Evolutionary conservation across 2,329 filamentous ascomycete genomes (phyloP).

Genomic region (Botrytis squamosa): DNA sequence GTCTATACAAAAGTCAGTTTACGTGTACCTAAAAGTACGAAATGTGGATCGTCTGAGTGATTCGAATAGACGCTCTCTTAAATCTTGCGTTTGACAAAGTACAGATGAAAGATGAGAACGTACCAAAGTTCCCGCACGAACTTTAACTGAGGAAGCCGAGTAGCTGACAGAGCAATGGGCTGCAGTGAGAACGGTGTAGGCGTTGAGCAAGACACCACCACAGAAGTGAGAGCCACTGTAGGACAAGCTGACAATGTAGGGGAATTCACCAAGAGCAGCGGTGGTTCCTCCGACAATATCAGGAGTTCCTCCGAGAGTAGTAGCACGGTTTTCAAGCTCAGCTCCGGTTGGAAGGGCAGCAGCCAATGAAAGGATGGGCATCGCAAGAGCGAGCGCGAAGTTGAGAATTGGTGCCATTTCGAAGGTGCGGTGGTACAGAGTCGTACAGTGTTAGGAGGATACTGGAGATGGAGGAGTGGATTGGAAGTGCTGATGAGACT

Average conservation of each 20-base stretch:
- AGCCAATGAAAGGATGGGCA: slow-evolving; percentile 9
- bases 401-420: slow-evolving; percentile 15
- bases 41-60: neutral
- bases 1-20: slow-evolving; percentile 22
- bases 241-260: slow-evolving; percentile 28
- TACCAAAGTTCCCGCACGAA: slow-evolving; percentile 32
- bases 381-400: neutral
- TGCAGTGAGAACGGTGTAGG: slow-evolving; percentile 31
- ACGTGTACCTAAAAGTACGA: neutral
- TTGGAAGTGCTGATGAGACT: neutral
- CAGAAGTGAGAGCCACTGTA: slow-evolving; percentile 27
- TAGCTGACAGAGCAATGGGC: slow-evolving; percentile 29
- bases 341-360: neutral
- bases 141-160: slow-evolving; percentile 24
- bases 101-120: neutral
- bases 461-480: neutral
- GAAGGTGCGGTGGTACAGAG: neutral
- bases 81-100: neutral
- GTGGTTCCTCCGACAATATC: slow-evolving; percentile 25
- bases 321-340: neutral
- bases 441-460: neutral
- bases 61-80: neutral
- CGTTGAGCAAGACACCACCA: slow-evolving; percentile 29
- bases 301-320: neutral
- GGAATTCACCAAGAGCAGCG: slow-evolving; percentile 28